phyloP scores from a whole-genome alignment of 2,329 filamentous ascomycete genomes.

The Dryadomyces quercus-mongolicae region DNA sequence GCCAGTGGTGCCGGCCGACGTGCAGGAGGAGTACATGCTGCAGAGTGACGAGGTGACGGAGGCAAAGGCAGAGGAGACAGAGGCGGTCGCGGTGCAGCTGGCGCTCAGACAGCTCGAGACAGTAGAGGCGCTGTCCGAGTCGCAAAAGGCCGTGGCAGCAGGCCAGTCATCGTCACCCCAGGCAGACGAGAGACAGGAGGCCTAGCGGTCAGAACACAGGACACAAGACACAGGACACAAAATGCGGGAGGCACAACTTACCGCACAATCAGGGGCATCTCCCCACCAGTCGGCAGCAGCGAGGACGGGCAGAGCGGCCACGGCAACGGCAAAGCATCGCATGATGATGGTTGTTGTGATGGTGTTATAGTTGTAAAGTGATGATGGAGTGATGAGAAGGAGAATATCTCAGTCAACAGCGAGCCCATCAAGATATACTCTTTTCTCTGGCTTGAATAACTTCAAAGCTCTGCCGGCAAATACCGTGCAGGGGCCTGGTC shows the following conservation, averaged over 20 bases:
- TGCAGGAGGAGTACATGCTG: slow-evolving; percentile 26
- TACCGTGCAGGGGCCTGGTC: too few species aligned
- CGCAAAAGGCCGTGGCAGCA: slow-evolving; percentile 20
- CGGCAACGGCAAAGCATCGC: background rate
- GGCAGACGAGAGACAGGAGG: slow-evolving; percentile 28
- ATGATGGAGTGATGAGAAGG: too few species aligned
- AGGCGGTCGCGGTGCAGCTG: slow-evolving; percentile 20
- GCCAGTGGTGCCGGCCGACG: slow-evolving; percentile 23
- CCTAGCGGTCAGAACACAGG: slow-evolving; percentile 15
- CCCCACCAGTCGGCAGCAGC: slow-evolving; percentile 3
- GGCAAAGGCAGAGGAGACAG: slow-evolving; percentile 16
- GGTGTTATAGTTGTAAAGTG: too few species aligned
- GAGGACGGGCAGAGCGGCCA: slow-evolving; percentile 6
- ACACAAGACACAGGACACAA: background rate
- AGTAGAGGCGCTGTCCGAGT: slow-evolving; percentile 11
- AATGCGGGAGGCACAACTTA: slow-evolving; percentile 1
- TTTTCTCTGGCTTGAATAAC: too few species aligned
- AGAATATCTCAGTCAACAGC: too few species aligned
- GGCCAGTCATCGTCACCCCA: slow-evolving; percentile 22
- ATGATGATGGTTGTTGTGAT: background rate
- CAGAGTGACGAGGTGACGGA: slow-evolving; percentile 29
- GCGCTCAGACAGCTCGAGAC: slow-evolving; percentile 17
- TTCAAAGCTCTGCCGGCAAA: too few species aligned
- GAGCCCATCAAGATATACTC: too few species aligned
- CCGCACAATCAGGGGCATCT: slow-evolving; percentile 2